Base-by-base conservation (phyloP, 2,329 filamentous ascomycete species). In the Fusarium tupiense region DNA sequence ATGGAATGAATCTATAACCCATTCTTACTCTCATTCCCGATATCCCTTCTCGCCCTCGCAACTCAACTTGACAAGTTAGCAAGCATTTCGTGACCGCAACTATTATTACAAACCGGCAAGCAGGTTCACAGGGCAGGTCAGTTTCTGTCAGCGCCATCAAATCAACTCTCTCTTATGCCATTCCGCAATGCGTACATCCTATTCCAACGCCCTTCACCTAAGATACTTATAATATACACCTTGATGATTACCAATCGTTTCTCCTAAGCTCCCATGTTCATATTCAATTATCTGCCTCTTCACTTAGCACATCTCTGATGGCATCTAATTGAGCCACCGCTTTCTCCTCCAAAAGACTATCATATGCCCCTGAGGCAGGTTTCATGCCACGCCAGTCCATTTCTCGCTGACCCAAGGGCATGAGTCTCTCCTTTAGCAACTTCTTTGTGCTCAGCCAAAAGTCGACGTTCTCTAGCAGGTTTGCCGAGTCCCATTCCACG, bases 381-480 rank as follows among this genome's bases (percentile, higher is more conserved):
- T 85, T 86, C 70, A 80, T 84, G 13, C 81, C 81, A 64, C 86
- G 82, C 88, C 89, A 91, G 73, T 91, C 91, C 49, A 89, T 85
- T 83, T 98, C 95, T 70, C 92, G 89, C 77, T 92, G 88, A 35
- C 90, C 93, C 26, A 93, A 87, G 1, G 95, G 91, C 58, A 95
- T 86, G 54, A 98, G 89, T 35, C 93, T 88, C 73, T 94, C 91
- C 60, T 92, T 88, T 64, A 98, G 84, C 62, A 92, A 85, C 74
- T 90, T 90, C 66, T 91, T 88, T 61, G 91, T 91, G 35, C 90
- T 88, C 41, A 98, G 84, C 88, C 94, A 94, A 74, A 93, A 93
- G 75, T 97, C 94, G 10, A 97, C 90, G 77, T 96, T 94, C 80
- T 97, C 95, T 73, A 92, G 88, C 53, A 97, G 88, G 4, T 87